phyloP scores from a whole-genome alignment of 768 basidiomycete genomes.

The Phlegmacium glaucopus region DNA sequence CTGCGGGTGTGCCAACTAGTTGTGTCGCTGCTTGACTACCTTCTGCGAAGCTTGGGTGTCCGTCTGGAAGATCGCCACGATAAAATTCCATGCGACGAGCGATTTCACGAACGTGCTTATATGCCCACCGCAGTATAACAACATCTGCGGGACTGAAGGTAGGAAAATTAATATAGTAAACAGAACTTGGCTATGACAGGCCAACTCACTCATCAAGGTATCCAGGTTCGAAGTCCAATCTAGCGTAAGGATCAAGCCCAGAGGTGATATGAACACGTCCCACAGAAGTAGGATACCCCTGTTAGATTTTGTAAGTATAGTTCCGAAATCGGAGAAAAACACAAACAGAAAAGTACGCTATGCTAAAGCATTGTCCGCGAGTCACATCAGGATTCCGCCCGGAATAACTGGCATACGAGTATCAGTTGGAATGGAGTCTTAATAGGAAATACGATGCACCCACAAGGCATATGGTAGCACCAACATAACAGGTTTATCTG shows the following conservation, averaged over 20 bases:
- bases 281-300: conserved; percentile 28
- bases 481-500: conserved; percentile 55
- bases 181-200: background rate
- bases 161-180: background rate
- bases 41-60: too few relatives aligned
- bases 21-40: too few relatives aligned
- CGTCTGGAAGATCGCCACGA: conserved; percentile 31
- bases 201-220: conserved; percentile 12
- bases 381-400: conserved; percentile 13
- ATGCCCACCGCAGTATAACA: conserved; percentile 43
- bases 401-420: conserved; percentile 13
- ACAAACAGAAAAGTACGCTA: conserved; percentile 16
- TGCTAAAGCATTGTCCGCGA: conserved; percentile 17
- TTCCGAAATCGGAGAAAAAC: too few relatives aligned
- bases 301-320: background rate
- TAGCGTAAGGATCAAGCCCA: conserved; percentile 25
- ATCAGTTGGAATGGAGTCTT: background rate
- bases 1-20: too few relatives aligned
- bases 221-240: conserved; percentile 20
- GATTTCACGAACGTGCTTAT: conserved; percentile 53
- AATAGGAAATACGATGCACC: conserved; percentile 9
- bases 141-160: conserved; percentile 37
- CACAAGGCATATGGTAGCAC: conserved; percentile 38
- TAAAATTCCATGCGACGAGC: conserved; percentile 49
- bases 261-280: conserved; percentile 38